Base-by-base conservation (phyloP, 805 yeast genomes). In the Wickerhamomyces silvicola region DNA sequence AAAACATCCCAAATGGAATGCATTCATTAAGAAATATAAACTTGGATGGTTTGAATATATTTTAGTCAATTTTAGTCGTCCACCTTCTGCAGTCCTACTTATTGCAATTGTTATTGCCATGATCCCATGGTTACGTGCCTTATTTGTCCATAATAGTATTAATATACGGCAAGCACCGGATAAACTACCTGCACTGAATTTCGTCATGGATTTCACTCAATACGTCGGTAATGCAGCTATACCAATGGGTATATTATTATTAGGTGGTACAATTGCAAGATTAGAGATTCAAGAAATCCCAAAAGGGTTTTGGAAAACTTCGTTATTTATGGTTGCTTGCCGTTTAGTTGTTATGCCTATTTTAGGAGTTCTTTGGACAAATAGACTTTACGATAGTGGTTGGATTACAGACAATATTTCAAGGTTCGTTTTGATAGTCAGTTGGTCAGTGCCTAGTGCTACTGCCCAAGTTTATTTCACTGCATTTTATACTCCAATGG, bases 191-290 rank as follows among this genome's bases (percentile, higher is more conserved):
- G 88, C 94, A 0, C 63, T 90, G 19, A 85, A 85, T 22, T 88
- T 88, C 42, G 35, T 88, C 5, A 82, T 90, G 75, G 95, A 90
- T 51, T 75, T 79, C 42, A 67, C 90, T 0, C 52, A 72, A 3
- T 90, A 90, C 51, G 62, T 90, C 7, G 95, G 95, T 0, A 75
- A 75, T 18, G 96, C 96, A 0, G 75, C 83, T 30, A 95, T 90
- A 21, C 97, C 97, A 1, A 57, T 85, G 36, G 97, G 97, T 0
- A 62, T 90, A 38, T 54, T 85, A 27, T 50, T 90, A 37, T 57
- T 90, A 18, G 97, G 97, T 2, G 95, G 90, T 12, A 86, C 95
- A 2, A 75, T 90, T 25, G 82, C 95, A 1, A 62, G 96, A 29
- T 66, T 90, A 31, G 61, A 74, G 39, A 56, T 87, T 14, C 63